Evolutionary conservation across 345 rosid species (phyloP).

Genomic region (Capsella bursapastoris): DNA sequence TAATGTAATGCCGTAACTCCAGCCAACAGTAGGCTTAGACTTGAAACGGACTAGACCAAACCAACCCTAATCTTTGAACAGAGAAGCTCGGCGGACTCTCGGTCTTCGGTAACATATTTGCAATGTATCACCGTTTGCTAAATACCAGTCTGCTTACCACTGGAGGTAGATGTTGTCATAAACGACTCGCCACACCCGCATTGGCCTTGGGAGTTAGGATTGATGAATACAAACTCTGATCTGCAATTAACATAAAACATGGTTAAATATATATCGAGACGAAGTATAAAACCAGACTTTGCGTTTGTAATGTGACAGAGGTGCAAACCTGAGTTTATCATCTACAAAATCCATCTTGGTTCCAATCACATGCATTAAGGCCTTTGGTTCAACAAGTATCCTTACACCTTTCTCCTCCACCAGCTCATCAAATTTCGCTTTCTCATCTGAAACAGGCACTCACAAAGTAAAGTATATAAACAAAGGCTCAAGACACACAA

Average conservation of each 20-base stretch:
- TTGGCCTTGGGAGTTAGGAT: slow-evolving; percentile 89
- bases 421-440: slow-evolving; percentile 80
- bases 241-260: slow-evolving; percentile 41
- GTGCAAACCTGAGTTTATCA: slow-evolving; percentile 73
- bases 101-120: neutral
- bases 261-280: neutral
- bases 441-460: slow-evolving; percentile 55
- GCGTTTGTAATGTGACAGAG: neutral
- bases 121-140: slow-evolving; percentile 6
- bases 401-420: slow-evolving; percentile 85
- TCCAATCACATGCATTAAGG: slow-evolving; percentile 88
- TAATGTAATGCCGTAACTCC: too few species aligned
- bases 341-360: slow-evolving; percentile 89
- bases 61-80: neutral
- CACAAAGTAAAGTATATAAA: neutral
- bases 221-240: slow-evolving; percentile 81
- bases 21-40: too few species aligned
- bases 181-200: slow-evolving; percentile 96
- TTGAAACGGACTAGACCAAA: neutral
- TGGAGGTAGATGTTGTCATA: slow-evolving; percentile 60
- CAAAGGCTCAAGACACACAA: slow-evolving; percentile 5
- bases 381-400: slow-evolving; percentile 82
- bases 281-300: neutral
- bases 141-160: slow-evolving; percentile 46
- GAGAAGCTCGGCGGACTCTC: neutral